Percentiles rank a stretch among this genome's conserved stretches.
These are phyloP conservation scores for Ormosia emarginata DNA, from an alignment of 306 rosid genomes.

Conservation along the genomic window DNA sequence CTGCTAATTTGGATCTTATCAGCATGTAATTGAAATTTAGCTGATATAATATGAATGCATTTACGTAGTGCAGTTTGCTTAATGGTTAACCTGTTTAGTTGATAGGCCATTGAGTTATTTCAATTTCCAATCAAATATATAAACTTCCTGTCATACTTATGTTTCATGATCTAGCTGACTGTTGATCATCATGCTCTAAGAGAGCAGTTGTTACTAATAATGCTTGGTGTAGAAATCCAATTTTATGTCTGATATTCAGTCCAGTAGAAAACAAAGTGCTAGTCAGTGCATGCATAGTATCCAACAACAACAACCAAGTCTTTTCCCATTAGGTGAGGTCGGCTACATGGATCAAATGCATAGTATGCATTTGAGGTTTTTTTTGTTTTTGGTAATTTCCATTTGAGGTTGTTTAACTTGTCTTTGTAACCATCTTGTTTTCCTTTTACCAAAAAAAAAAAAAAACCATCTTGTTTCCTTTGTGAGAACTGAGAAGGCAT, in stretches of 20 bases:
- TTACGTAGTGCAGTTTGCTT: neutral
- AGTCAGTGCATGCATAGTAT: neutral
- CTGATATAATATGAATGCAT: neutral
- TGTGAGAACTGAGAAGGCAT: neutral
- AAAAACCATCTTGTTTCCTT: neutral
- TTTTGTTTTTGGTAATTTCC: too few relatives aligned
- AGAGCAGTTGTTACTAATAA: neutral
- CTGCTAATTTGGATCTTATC: constrained; percentile 6
- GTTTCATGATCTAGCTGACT: neutral
- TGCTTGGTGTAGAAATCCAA: neutral
- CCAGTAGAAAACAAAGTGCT: neutral
- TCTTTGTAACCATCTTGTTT: neutral
- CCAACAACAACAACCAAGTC: too few relatives aligned
- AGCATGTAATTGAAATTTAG: neutral
- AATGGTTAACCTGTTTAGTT: neutral
- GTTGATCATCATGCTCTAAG: neutral
- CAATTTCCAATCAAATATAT: neutral
- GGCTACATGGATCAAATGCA: too few relatives aligned
- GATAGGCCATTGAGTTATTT: neutral
- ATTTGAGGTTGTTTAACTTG: constrained; percentile 6
- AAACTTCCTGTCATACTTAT: neutral
- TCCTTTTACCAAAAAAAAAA: neutral
- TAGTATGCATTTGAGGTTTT: neutral
- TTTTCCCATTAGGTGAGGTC: too few relatives aligned
- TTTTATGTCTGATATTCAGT: neutral